A percentile compares a stretch with the other conserved stretches of the same genome.
phyloP scores from a whole-genome alignment of 2,329 filamentous ascomycete species.

The Nigrospora sphaerica region DNA sequence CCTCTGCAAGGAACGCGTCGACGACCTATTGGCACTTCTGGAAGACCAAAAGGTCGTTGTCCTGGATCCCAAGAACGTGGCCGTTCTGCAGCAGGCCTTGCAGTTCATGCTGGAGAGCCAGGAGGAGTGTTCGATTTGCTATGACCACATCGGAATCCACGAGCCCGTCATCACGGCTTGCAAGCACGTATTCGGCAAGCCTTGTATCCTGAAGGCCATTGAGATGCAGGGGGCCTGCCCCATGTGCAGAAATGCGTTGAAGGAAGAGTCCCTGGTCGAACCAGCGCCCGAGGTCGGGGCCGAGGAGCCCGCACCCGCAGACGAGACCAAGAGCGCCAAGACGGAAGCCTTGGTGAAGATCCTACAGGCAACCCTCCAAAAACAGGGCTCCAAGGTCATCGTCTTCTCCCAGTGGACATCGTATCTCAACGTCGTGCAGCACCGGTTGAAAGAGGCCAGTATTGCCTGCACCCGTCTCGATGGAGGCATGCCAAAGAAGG shows the following conservation, averaged over 20 bases:
- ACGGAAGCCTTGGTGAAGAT: constrained; percentile 74
- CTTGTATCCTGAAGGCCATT: constrained; percentile 70
- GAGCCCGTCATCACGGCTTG: constrained; percentile 78
- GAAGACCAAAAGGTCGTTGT: constrained; percentile 61
- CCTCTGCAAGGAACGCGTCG: constrained; percentile 68
- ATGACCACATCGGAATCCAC: constrained; percentile 54
- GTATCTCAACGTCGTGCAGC: constrained; percentile 66
- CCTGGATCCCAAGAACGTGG: constrained; percentile 64
- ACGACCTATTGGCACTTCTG: constrained; percentile 62
- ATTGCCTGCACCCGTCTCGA: constrained; percentile 69
- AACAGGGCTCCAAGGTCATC: constrained; percentile 60
- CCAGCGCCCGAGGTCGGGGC: constrained; percentile 50
- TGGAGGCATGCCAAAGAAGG: constrained; percentile 64
- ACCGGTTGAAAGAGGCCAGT: constrained; percentile 52
- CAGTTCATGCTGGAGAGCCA: constrained; percentile 71
- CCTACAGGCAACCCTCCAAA: constrained; percentile 59
- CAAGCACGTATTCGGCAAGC: constrained; percentile 70
- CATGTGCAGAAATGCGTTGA: constrained; percentile 68
- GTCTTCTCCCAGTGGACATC: constrained; percentile 74
- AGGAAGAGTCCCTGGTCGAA: constrained; percentile 53
- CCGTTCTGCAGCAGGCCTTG: constrained; percentile 67
- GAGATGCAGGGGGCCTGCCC: constrained; percentile 74
- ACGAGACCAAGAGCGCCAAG: constrained; percentile 68
- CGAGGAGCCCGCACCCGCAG: constrained; percentile 43
- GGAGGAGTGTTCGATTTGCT: constrained; percentile 78